phyloP scores from a whole-genome alignment of 257 asterid genomes.

The Nyctanthes arbortristis region DNA sequence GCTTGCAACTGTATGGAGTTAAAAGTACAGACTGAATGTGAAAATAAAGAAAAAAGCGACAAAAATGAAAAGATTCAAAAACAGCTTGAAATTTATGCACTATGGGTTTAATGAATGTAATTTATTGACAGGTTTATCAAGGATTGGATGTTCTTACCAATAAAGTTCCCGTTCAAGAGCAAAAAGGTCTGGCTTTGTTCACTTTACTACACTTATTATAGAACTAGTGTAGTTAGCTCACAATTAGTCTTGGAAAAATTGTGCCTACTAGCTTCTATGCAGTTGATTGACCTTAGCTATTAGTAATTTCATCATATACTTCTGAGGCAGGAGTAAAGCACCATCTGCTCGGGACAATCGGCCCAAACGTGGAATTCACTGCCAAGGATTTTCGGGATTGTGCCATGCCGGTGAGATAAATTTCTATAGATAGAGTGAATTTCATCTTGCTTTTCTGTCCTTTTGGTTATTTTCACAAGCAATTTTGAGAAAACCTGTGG shows the following conservation, averaged over 20 bases:
- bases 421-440: neutral
- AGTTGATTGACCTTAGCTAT: conserved; percentile 2
- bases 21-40: neutral
- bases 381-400: conserved; percentile 84
- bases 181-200: conserved; percentile 52
- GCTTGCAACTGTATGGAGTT: neutral
- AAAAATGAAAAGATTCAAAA: neutral
- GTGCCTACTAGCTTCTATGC: neutral
- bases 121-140: conserved; percentile 52
- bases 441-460: neutral
- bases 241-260: neutral
- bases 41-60: neutral
- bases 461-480: neutral
- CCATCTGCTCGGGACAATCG: conserved; percentile 79
- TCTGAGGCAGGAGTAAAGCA: conserved; percentile 72
- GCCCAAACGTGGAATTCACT: conserved; percentile 71
- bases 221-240: neutral
- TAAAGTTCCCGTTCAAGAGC: conserved; percentile 71
- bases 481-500: neutral
- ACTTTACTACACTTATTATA: neutral
- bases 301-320: conserved; percentile 7
- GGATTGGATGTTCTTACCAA: conserved; percentile 92
- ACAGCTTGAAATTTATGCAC: neutral
- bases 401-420: conserved; percentile 60
- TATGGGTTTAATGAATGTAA: neutral